Conservation (phyloP, 495 filamentous ascomycete genomes). For the Neurospora sp. region DNA sequence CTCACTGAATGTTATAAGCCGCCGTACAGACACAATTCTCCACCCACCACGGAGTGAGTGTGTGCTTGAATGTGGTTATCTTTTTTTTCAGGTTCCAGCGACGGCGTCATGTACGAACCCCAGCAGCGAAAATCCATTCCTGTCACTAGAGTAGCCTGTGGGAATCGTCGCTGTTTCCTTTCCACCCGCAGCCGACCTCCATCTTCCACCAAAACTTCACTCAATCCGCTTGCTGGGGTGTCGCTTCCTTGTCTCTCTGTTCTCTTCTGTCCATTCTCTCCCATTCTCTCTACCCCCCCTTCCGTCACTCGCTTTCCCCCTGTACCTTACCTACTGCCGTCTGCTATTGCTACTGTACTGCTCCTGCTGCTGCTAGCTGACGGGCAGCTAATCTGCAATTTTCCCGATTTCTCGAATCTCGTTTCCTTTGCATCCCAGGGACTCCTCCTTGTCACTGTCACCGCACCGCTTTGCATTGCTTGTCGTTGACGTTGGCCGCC, state of each 20-base stretch:
- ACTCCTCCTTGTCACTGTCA: not conserved
- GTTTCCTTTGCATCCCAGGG: not conserved
- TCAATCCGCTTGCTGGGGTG: not conserved
- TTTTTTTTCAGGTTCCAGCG: not conserved
- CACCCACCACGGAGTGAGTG: not conserved
- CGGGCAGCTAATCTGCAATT: not conserved
- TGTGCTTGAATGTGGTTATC: not conserved
- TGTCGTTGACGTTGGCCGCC: constrained; percentile 15
- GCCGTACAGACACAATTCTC: constrained; percentile 1
- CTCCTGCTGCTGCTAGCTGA: not conserved
- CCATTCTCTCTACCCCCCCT: not conserved
- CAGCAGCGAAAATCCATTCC: not conserved
- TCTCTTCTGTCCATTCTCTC: not conserved
- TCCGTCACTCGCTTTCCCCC: not conserved
- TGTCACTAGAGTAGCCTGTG: not conserved
- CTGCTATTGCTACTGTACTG: not conserved
- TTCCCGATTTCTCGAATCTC: not conserved
- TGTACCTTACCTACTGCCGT: not conserved
- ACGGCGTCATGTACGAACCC: not conserved
- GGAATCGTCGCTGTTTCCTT: not conserved
- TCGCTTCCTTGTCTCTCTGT: not conserved
- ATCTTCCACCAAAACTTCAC: not conserved
- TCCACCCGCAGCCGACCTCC: not conserved
- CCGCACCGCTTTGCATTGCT: not conserved
- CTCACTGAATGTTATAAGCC: not conserved